Evolutionary conservation across 225 moss, liverwort and hornwort genomes (phyloP), one percentile per base, ranked within the genome.

Genomic region (Bryum argenteum): DNA sequence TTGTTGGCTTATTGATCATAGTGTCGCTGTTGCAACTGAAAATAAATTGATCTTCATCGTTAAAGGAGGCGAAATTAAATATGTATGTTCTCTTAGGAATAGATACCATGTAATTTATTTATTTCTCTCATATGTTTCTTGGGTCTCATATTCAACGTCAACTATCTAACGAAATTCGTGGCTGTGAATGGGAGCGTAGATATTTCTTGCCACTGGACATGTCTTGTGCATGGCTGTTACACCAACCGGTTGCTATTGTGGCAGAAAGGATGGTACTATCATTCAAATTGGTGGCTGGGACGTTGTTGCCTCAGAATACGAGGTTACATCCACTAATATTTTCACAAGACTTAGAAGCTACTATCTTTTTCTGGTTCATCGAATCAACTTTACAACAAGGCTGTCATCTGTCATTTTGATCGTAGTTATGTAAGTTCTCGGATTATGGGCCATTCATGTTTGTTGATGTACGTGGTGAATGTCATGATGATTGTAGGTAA

Each of bases 201-300:
- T 54, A 65, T 69, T 83, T 63, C 55, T 50, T 50, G 67, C 40
- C 50, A 14, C 65, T 61, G 79, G 76, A 58, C 79, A 83, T 42
- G 53, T 79, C 14, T 58, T 79, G 44, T 79, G 79, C 62, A 69
- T 83, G 73, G 79, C 69, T 65, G 65, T 70, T 42, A 83, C 76
- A 55, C 65, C 77, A 43, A 60, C 65, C 13, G 79, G 83, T 40
- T 83, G 70, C 41, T 83, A 70, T 66, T 69, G 65, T 66, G 73
- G 69, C 23, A 79, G 70, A 69, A 70, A 73, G 42, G 83, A 83
- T 73, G 79, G 83, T 70, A 55, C 24, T 16, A 73, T 83, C 65
- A 83, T 77, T 15, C 61, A 76, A 66, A 48, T 69, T 50, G 55
- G 61, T 41, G 76, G 79, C 3, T 83, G 79, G 79, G 79, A 83